Percentiles rank a stretch among this genome's conserved stretches.
These are phyloP conservation scores for Microcos paniculata DNA, from an alignment of 345 rosid genomes.

Conservation along the genomic window DNA sequence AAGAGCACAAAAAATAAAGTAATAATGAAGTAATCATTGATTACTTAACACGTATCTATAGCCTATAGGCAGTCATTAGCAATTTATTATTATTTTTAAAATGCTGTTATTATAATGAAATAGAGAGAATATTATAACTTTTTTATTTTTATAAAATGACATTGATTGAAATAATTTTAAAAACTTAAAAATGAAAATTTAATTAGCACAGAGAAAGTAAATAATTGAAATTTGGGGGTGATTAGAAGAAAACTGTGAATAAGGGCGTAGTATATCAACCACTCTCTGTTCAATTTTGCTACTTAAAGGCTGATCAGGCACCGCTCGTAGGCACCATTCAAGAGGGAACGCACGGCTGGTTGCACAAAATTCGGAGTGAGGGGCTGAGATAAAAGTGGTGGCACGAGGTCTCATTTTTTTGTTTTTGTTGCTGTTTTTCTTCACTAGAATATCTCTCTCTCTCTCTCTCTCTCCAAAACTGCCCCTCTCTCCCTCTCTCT, in stretches of 20 bases:
- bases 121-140: too few relatives aligned
- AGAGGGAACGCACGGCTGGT: conserved; percentile 54
- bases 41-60: too few relatives aligned
- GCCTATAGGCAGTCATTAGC: too few relatives aligned
- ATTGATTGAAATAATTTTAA: not conserved
- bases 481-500: conserved; percentile 26
- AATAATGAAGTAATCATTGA: too few relatives aligned
- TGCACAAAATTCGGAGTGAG: conserved; percentile 74
- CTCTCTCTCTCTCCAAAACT: conserved; percentile 32
- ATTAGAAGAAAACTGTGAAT: not conserved
- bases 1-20: too few relatives aligned
- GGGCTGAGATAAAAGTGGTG: conserved; percentile 55
- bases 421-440: conserved; percentile 19
- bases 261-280: not conserved
- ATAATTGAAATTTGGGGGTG: not conserved
- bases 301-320: conserved; percentile 39
- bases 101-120: too few relatives aligned
- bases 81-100: too few relatives aligned
- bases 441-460: not conserved
- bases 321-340: conserved; percentile 66
- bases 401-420: conserved; percentile 44
- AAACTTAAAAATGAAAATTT: not conserved
- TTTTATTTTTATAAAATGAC: too few relatives aligned
- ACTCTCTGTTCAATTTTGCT: not conserved
- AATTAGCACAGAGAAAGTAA: not conserved